Evolutionary conservation across 2,329 filamentous ascomycete genomes (phyloP).

Genomic region (Penicillium sp.): DNA sequence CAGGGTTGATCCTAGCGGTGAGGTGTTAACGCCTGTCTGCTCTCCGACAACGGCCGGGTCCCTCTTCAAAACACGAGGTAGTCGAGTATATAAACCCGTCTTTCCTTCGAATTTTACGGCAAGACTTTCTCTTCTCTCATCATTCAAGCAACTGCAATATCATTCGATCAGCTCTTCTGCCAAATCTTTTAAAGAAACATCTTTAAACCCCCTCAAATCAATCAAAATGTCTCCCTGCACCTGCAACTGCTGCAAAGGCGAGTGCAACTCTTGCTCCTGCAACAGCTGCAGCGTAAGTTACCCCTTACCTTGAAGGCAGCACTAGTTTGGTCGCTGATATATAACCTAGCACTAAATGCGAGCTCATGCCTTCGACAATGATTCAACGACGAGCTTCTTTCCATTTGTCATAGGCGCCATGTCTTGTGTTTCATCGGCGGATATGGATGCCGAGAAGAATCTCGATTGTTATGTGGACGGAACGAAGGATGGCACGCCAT

Average conservation of each 20-base stretch:
- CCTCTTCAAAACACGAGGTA: background rate
- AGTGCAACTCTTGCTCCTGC: conserved; percentile 40
- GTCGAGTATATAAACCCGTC: conserved; percentile 1
- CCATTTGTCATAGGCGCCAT: background rate
- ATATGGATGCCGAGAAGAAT: background rate
- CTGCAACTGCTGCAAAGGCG: conserved; percentile 39
- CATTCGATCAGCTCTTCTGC: background rate
- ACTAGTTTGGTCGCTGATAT: background rate
- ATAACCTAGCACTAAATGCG: conserved; percentile 11
- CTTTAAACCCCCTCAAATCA: conserved; percentile 9
- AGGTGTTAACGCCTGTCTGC: background rate
- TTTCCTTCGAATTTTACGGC: background rate
- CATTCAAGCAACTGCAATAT: background rate
- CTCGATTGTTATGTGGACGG: background rate
- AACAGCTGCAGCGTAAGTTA: conserved; percentile 32
- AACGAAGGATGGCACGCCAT: background rate
- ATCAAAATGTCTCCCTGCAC: conserved; percentile 38
- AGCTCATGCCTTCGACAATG: background rate
- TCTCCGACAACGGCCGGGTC: background rate
- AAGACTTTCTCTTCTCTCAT: background rate
- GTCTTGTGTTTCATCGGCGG: background rate
- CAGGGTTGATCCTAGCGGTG: background rate
- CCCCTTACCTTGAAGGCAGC: background rate
- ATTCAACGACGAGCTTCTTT: background rate
- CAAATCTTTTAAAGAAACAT: background rate